Conservation (phyloP, 2,329 filamentous ascomycete genomes). For the Diaporthe caulivora region DNA sequence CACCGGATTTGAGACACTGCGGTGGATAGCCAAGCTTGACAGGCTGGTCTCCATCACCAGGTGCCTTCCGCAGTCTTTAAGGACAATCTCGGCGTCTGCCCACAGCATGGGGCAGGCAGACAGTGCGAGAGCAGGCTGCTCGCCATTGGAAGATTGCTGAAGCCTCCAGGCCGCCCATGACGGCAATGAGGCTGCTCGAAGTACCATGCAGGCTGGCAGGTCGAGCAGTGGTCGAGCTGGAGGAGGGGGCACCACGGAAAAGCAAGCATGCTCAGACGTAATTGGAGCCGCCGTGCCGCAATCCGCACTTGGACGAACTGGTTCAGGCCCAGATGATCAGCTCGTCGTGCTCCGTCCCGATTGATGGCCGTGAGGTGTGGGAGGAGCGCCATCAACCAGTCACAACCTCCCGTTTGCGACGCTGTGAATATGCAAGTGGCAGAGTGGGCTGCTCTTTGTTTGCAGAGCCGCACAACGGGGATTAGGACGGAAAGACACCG, state of each 20-base stretch:
- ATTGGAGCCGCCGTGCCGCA: constrained; percentile 35
- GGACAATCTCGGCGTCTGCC: constrained; percentile 24
- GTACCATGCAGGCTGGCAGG: constrained; percentile 33
- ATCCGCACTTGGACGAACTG: constrained; percentile 30
- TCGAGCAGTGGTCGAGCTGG: constrained; percentile 21
- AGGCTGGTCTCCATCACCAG: constrained; percentile 11
- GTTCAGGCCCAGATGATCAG: constrained; percentile 25
- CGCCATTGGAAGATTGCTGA: constrained; percentile 27
- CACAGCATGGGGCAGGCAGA: constrained; percentile 22
- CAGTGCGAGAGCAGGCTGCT: constrained; percentile 22
- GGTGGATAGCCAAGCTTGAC: constrained; percentile 29
- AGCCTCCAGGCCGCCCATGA: constrained; percentile 29
- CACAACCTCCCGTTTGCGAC: constrained; percentile 16
- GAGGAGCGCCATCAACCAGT: not conserved
- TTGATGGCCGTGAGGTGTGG: not conserved
- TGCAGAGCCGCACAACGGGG: not conserved
- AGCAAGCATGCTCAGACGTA: constrained; percentile 30
- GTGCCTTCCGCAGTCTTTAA: constrained; percentile 24
- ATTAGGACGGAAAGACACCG: constrained; percentile 7
- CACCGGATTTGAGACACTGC: constrained; percentile 36
- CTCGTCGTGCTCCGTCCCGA: constrained; percentile 13
- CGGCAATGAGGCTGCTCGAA: constrained; percentile 30
- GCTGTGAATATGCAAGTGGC: not conserved
- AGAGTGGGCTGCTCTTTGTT: constrained; percentile 12
- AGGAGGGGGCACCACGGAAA: constrained; percentile 29